Conservation (phyloP, 768 basidiomycete species). For the Dacryopinax primogenitus region DNA sequence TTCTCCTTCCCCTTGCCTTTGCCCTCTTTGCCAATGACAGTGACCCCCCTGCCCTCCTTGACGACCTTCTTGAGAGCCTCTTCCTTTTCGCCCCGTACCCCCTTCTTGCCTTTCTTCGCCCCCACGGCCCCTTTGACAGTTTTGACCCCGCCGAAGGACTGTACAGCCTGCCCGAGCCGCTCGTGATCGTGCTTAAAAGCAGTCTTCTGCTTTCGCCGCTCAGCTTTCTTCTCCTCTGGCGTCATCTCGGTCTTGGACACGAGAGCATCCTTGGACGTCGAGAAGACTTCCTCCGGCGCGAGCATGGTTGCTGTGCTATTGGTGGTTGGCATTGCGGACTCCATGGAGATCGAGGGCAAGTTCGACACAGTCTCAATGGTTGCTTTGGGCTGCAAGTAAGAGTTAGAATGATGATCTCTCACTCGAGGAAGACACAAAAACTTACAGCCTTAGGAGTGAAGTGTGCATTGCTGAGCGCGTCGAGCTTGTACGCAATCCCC, state of each 20-base stretch:
- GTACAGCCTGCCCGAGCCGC: slow-evolving; percentile 52
- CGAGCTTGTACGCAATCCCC: slow-evolving; percentile 70
- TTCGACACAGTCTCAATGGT: slow-evolving; percentile 75
- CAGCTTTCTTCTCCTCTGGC: slow-evolving; percentile 63
- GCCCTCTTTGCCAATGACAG: slow-evolving; percentile 61
- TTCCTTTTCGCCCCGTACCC: slow-evolving; percentile 71
- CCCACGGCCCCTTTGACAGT: slow-evolving; percentile 52
- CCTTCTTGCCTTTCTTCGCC: slow-evolving; percentile 31
- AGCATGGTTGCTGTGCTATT: slow-evolving; percentile 65
- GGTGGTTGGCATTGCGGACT: slow-evolving; percentile 80
- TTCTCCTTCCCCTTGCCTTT: slow-evolving; percentile 1
- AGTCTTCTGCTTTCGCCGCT: slow-evolving; percentile 33
- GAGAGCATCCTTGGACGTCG: slow-evolving; percentile 39
- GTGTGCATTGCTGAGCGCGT: slow-evolving; percentile 88
- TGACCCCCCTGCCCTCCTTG: slow-evolving; percentile 73
- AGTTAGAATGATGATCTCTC: slow-evolving; percentile 12
- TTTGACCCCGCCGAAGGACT: slow-evolving; percentile 34
- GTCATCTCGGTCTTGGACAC: slow-evolving; percentile 70
- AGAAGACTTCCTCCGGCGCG: slow-evolving; percentile 85
- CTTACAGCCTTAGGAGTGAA: slow-evolving; percentile 86
- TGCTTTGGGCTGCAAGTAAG: slow-evolving; percentile 58
- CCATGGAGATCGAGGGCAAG: slow-evolving; percentile 64
- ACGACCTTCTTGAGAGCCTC: slow-evolving; percentile 69
- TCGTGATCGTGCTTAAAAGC: slow-evolving; percentile 52
- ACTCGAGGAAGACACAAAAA: slow-evolving; percentile 15